Percentiles rank a stretch among this genome's conserved stretches.
phyloP scores from a whole-genome alignment of 2,329 filamentous ascomycete species.

The Aspergillus sp. region DNA sequence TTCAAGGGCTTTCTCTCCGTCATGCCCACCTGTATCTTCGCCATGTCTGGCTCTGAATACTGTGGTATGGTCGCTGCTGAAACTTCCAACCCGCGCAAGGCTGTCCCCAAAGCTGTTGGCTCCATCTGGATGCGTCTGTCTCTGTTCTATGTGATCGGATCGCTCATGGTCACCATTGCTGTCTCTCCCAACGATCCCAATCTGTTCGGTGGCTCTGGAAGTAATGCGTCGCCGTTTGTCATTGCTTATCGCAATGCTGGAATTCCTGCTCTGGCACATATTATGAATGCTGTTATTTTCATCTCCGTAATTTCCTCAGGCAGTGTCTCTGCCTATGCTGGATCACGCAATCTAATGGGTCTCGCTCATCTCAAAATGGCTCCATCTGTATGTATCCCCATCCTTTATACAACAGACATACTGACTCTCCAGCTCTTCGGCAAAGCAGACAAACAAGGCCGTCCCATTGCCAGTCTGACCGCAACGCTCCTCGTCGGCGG shows the following conservation, averaged over 20 bases:
- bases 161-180: conserved; percentile 42
- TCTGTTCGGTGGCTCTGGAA: conserved; percentile 38
- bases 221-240: conserved; percentile 42
- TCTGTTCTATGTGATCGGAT: conserved; percentile 44
- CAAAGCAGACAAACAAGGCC: conserved; percentile 30
- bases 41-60: conserved; percentile 41
- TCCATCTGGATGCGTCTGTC: conserved; percentile 44
- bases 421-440: conserved; percentile 16
- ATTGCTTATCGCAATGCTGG: conserved; percentile 40
- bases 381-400: conserved; percentile 22
- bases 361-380: conserved; percentile 42
- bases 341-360: conserved; percentile 41
- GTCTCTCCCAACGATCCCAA: conserved; percentile 36
- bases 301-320: conserved; percentile 44
- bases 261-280: conserved; percentile 37
- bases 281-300: conserved; percentile 48
- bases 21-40: conserved; percentile 34
- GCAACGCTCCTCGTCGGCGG: conserved; percentile 66
- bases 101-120: conserved; percentile 41
- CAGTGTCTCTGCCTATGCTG: conserved; percentile 40
- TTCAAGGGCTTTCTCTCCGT: conserved; percentile 40
- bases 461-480: conserved; percentile 49
- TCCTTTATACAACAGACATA: not conserved
- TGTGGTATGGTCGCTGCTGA: conserved; percentile 42
- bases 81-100: conserved; percentile 38